Evolutionary conservation across 805 yeast species (phyloP).

Genomic region (Nakazawaea pomicola): DNA sequence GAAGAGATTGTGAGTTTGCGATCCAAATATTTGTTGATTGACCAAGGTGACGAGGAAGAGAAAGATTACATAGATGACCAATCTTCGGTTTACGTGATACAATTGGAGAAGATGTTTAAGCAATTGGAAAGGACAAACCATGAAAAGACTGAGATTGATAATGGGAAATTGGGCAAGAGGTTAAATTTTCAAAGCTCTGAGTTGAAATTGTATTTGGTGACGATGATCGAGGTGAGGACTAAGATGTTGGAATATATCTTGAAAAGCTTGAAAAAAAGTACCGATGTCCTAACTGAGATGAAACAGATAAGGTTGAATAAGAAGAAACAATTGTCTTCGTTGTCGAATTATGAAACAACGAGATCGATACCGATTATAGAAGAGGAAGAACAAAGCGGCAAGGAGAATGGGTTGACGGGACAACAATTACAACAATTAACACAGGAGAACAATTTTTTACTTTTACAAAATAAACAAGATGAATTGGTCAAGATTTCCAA

Average conservation of each 20-base stretch:
- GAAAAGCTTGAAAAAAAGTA: constrained; percentile 35
- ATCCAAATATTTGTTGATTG: constrained; percentile 23
- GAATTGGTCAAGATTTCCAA: constrained; percentile 56
- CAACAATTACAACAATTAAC: constrained; percentile 56
- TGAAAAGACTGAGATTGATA: constrained; percentile 29
- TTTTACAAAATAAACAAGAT: constrained; percentile 49
- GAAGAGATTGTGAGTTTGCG: constrained; percentile 20
- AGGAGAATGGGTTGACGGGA: constrained; percentile 26
- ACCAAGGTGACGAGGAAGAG: constrained; percentile 31
- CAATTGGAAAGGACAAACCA: constrained; percentile 47
- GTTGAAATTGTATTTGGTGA: constrained; percentile 19
- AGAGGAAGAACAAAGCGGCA: constrained; percentile 3
- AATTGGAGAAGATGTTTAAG: constrained; percentile 45
- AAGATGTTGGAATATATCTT: constrained; percentile 47
- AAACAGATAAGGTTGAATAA: constrained; percentile 44
- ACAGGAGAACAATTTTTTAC: constrained; percentile 51
- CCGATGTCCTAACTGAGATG: constrained; percentile 41
- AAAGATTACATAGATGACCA: constrained; percentile 55
- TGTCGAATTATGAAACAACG: constrained; percentile 22
- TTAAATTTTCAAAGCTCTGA: constrained; percentile 7
- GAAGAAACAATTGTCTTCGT: constrained; percentile 31
- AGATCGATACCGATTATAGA: constrained; percentile 2
- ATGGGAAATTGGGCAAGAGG: constrained; percentile 8
- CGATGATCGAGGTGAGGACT: constrained; percentile 34
- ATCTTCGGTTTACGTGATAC: constrained; percentile 45